These are phyloP conservation scores for Fusarium continuum DNA, from an alignment of 2,329 filamentous ascomycete species.

Conservation along the genomic window DNA sequence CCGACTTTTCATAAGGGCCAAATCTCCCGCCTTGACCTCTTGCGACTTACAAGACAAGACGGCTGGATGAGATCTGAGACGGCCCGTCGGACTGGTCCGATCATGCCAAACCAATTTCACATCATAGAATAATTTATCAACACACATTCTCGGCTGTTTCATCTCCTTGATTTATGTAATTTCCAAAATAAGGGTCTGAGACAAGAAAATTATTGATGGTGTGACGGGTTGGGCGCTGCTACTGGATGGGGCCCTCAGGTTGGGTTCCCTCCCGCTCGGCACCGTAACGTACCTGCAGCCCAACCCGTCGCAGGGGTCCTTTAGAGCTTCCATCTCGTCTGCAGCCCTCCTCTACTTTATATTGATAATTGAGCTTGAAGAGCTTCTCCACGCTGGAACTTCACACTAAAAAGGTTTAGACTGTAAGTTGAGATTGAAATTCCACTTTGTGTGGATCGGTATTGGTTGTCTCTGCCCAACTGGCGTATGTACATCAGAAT, in stretches of 20 bases:
- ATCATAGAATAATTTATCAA: conserved; percentile 8
- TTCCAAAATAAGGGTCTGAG: conserved; percentile 23
- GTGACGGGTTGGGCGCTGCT: conserved; percentile 29
- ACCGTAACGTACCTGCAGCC: conserved; percentile 43
- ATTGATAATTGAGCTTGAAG: conserved; percentile 1
- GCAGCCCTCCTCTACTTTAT: conserved; percentile 26
- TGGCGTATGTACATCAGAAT: not conserved
- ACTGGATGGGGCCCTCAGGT: conserved; percentile 21
- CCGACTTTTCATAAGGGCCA: conserved; percentile 22
- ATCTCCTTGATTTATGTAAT: conserved; percentile 19
- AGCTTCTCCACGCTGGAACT: conserved; percentile 13
- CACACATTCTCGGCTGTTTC: conserved; percentile 6
- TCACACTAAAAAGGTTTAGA: conserved; percentile 9
- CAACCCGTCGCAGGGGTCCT: conserved; percentile 32
- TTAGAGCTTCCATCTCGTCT: conserved; percentile 11
- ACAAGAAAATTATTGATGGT: conserved; percentile 16
- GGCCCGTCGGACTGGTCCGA: conserved; percentile 24
- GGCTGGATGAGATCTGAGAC: conserved; percentile 22
- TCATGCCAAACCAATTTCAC: conserved; percentile 23
- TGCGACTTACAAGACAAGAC: conserved; percentile 9
- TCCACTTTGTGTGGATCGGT: conserved; percentile 17
- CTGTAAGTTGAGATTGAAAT: conserved; percentile 8
- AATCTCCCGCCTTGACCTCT: conserved; percentile 28
- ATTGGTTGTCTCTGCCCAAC: conserved; percentile 11
- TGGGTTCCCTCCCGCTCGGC: conserved; percentile 37